Percentiles rank a stretch among this genome's conserved stretches.
Evolutionary conservation across 805 yeast species (phyloP).

Genomic region (Candida orba): DNA sequence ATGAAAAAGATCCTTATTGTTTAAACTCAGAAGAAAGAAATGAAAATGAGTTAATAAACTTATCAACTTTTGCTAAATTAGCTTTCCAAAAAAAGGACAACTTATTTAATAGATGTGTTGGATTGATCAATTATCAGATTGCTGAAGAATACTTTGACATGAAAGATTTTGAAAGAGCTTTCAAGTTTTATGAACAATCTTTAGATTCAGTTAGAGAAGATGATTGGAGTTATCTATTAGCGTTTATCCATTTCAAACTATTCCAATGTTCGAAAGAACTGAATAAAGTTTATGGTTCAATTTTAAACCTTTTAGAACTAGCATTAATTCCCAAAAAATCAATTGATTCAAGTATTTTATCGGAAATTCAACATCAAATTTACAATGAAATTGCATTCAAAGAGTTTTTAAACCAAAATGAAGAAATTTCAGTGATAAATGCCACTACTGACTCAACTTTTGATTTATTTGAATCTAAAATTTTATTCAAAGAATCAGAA

Average conservation of each 20-base stretch:
- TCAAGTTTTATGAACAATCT: constrained; percentile 34
- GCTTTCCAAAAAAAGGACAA: constrained; percentile 30
- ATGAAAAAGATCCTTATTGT: constrained; percentile 13
- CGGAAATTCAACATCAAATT: constrained; percentile 1
- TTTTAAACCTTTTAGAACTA: constrained; percentile 28
- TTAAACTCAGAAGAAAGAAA: constrained; percentile 1
- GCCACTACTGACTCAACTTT: constrained; percentile 20
- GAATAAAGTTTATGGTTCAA: constrained; percentile 26
- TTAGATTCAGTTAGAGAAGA: constrained; percentile 32
- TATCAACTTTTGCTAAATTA: constrained; percentile 31
- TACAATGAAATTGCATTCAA: constrained; percentile 1
- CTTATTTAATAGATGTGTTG: constrained; percentile 31
- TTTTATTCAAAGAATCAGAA: constrained; percentile 15
- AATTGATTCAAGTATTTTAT: neutral
- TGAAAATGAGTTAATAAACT: constrained; percentile 17
- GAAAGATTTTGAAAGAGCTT: constrained; percentile 33
- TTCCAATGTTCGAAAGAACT: constrained; percentile 31
- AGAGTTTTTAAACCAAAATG: constrained; percentile 3
- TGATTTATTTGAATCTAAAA: constrained; percentile 19
- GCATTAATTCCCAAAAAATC: constrained; percentile 18
- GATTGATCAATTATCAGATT: constrained; percentile 40
- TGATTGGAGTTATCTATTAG: constrained; percentile 32
- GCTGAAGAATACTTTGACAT: constrained; percentile 38
- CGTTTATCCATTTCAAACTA: constrained; percentile 29
- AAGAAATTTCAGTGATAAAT: constrained; percentile 15